Percentiles rank a stretch among this genome's conserved stretches.
These are phyloP conservation scores for Ramaria rubella DNA, from an alignment of 768 basidiomycete species.

Conservation along the genomic window DNA sequence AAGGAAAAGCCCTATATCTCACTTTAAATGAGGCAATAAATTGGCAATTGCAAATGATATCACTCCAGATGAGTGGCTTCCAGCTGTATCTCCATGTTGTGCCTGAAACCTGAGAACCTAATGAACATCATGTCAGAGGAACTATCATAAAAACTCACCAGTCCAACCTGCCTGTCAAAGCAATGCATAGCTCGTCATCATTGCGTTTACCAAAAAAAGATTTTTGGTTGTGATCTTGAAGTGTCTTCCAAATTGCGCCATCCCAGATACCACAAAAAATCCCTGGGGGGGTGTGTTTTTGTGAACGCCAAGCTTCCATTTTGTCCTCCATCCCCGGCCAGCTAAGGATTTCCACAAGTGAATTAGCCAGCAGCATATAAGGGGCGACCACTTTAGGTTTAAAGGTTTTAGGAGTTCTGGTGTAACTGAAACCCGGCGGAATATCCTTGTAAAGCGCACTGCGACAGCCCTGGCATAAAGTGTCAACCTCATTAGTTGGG, in stretches of 20 bases:
- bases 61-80: background rate
- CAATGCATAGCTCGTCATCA: slow-evolving; percentile 25
- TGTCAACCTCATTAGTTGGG: background rate
- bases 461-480: background rate
- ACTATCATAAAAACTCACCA: slow-evolving; percentile 20
- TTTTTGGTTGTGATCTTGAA: slow-evolving; percentile 20
- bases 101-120: background rate
- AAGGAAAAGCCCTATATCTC: background rate
- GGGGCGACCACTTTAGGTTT: background rate
- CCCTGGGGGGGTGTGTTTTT: background rate
- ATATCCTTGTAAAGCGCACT: background rate
- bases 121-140: background rate
- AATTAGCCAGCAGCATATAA: background rate
- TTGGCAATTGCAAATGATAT: background rate
- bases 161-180: slow-evolving; percentile 24
- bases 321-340: background rate
- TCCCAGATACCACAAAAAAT: background rate
- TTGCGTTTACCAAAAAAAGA: slow-evolving; percentile 22
- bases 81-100: background rate
- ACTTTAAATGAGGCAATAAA: background rate
- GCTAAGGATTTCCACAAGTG: background rate
- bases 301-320: slow-evolving; percentile 3
- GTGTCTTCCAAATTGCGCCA: slow-evolving; percentile 7
- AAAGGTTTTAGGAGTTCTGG: background rate
- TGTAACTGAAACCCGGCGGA: background rate